Evolutionary conservation across 176 grass and related monocot genomes (phyloP).

Genomic region (Paspalum notatum): DNA sequence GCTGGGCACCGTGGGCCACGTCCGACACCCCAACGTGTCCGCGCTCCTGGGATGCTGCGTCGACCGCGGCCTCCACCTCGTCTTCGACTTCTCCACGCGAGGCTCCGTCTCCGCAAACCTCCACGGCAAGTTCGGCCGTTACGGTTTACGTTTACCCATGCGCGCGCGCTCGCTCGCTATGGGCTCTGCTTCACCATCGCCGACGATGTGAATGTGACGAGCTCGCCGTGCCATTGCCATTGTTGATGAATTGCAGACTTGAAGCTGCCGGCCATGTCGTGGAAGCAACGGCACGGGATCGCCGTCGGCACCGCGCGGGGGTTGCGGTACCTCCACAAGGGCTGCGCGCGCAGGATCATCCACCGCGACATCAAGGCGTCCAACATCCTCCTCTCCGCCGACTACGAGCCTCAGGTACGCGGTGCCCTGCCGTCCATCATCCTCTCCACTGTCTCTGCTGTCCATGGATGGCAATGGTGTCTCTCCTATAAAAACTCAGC

Average conservation of each 20-base stretch:
- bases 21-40: constrained; percentile 81
- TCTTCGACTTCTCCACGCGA: constrained; percentile 74
- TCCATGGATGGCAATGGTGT: neutral
- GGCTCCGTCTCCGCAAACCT: constrained; percentile 98
- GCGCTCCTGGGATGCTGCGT: constrained; percentile 84
- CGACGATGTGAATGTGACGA: neutral
- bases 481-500: no score
- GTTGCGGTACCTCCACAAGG: constrained; percentile 90
- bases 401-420: constrained; percentile 73
- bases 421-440: neutral
- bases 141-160: neutral
- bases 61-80: constrained; percentile 77
- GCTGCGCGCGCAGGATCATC: constrained; percentile 81
- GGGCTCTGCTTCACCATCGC: neutral
- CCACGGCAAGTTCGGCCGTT: constrained; percentile 45
- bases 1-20: constrained; percentile 85
- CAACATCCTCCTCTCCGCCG: constrained; percentile 73
- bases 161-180: neutral
- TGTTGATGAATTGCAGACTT: constrained; percentile 46
- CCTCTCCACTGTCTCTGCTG: neutral
- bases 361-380: constrained; percentile 94
- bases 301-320: constrained; percentile 74
- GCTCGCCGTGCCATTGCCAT: neutral
- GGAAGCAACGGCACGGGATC: constrained; percentile 69
- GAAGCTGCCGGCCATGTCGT: constrained; percentile 65